Conservation (phyloP, 2,329 filamentous ascomycete genomes). For the Penicillium sp. region DNA sequence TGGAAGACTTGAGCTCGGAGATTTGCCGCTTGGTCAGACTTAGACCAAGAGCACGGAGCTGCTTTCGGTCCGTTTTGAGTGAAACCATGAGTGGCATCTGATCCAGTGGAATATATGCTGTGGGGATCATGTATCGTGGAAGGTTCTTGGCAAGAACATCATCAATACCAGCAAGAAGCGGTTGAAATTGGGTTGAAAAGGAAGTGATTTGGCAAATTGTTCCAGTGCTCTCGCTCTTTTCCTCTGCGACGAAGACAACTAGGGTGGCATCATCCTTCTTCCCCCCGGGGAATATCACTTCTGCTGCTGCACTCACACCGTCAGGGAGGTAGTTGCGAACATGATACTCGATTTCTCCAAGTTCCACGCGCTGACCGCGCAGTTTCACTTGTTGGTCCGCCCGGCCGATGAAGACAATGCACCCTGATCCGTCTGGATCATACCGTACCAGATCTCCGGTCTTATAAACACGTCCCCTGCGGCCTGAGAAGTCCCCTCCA, state of each 20-base stretch:
- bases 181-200: conserved; percentile 22
- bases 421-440: conserved; percentile 14
- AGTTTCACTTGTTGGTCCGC: conserved; percentile 7
- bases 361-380: conserved; percentile 6
- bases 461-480: conserved; percentile 29
- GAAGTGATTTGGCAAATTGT: not conserved
- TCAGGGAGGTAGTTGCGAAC: conserved; percentile 37
- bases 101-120: conserved; percentile 40
- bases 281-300: conserved; percentile 23
- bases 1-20: conserved; percentile 8
- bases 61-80: conserved; percentile 28
- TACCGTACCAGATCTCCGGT: conserved; percentile 34
- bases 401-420: conserved; percentile 5
- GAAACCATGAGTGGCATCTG: conserved; percentile 39
- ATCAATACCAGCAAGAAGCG: conserved; percentile 34
- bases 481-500: not conserved
- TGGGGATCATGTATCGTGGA: conserved; percentile 43
- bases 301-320: conserved; percentile 49
- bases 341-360: conserved; percentile 36
- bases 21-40: conserved; percentile 16
- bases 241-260: conserved; percentile 47
- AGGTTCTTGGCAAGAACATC: conserved; percentile 29
- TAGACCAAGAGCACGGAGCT: conserved; percentile 31
- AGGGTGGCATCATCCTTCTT: conserved; percentile 46
- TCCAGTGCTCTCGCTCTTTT: conserved; percentile 30